phyloP scores from a whole-genome alignment of 2,329 filamentous ascomycete species.

The Thyridium curvatum region DNA sequence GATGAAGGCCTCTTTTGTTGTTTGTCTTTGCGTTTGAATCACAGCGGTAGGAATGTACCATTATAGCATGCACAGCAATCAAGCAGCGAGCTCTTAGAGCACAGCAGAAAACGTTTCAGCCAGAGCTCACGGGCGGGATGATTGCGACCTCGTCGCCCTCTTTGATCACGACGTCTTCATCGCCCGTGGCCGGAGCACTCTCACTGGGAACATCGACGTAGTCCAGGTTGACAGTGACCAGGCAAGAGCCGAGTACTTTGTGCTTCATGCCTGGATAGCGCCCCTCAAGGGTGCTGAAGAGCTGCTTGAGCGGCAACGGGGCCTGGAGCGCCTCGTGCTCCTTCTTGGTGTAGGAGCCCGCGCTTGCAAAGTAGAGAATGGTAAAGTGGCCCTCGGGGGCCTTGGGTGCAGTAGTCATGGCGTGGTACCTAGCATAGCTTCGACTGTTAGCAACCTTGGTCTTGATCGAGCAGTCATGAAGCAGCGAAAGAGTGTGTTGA shows the following conservation, averaged over 20 bases:
- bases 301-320: constrained; percentile 53
- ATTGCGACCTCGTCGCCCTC: constrained; percentile 80
- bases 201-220: constrained; percentile 63
- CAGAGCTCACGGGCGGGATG: constrained; percentile 83
- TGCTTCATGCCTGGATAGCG: constrained; percentile 63
- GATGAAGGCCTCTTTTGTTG: constrained; percentile 4
- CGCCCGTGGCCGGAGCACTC: not conserved
- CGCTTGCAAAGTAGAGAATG: constrained; percentile 76
- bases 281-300: constrained; percentile 64
- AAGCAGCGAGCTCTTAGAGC: not conserved
- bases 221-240: constrained; percentile 74
- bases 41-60: not conserved
- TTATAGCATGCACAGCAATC: not conserved
- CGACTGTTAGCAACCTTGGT: constrained; percentile 5
- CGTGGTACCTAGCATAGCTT: not conserved
- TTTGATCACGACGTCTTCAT: constrained; percentile 44
- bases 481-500: constrained; percentile 3
- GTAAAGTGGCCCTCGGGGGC: constrained; percentile 63
- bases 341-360: constrained; percentile 64
- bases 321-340: constrained; percentile 60
- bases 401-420: constrained; percentile 33
- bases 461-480: not conserved
- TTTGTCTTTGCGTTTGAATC: constrained; percentile 1
- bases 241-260: constrained; percentile 64
- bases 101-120: constrained; percentile 35